Evolutionary conservation across 495 filamentous ascomycete species (phyloP).

Genomic region (Wilcoxina mikolae): DNA sequence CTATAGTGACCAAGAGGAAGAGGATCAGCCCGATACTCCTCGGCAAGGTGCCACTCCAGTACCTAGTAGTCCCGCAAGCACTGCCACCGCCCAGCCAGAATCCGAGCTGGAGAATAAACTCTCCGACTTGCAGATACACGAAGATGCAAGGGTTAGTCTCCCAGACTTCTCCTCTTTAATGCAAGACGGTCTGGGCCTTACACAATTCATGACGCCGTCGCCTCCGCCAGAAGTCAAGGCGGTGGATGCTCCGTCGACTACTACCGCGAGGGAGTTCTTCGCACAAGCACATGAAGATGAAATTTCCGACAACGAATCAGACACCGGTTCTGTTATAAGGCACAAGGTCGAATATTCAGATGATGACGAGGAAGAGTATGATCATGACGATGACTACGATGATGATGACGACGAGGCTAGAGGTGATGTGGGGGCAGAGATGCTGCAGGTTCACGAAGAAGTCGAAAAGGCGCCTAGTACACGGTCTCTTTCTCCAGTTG

Average conservation of each 20-base stretch:
- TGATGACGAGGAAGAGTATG: constrained; percentile 33
- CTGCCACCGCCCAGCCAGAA: constrained; percentile 14
- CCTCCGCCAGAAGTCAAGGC: constrained; percentile 32
- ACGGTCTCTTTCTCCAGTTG: constrained; percentile 38
- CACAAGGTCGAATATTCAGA: constrained; percentile 46
- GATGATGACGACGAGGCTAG: constrained; percentile 24
- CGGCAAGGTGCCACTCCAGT: constrained; percentile 11
- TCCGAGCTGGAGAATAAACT: constrained; percentile 28
- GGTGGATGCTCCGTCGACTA: constrained; percentile 13
- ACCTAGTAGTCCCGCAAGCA: constrained; percentile 6
- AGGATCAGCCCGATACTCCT: constrained; percentile 19
- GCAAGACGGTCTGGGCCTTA: constrained; percentile 32
- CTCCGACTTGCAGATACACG: constrained; percentile 12
- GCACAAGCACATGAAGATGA: constrained; percentile 35
- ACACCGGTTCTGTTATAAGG: constrained; percentile 79
- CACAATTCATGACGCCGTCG: constrained; percentile 38
- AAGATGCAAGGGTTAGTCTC: constrained; percentile 27
- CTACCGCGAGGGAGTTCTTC: constrained; percentile 14
- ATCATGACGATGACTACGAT: constrained; percentile 7
- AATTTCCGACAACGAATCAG: constrained; percentile 46
- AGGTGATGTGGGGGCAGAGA: constrained; percentile 6
- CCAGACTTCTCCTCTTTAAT: constrained; percentile 35
- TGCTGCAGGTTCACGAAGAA: background rate
- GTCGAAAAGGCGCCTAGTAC: background rate
- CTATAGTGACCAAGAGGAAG: constrained; percentile 26